A percentile compares a stretch with the other conserved stretches of the same genome.
phyloP scores from a whole-genome alignment of 805 yeast species.

The Candida succiphila region DNA sequence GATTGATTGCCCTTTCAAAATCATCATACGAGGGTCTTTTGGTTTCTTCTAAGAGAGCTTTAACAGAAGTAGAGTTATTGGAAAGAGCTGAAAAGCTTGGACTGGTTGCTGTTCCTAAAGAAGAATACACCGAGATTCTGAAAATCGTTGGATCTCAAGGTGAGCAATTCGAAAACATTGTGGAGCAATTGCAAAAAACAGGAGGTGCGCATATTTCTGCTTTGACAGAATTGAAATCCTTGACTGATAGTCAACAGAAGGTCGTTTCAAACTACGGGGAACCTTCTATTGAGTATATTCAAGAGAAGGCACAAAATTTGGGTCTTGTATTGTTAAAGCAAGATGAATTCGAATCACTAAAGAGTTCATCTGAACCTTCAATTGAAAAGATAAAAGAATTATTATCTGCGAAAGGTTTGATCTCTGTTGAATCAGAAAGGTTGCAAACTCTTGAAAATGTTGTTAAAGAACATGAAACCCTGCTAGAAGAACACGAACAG shows the following conservation, averaged over 20 bases:
- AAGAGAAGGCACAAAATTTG: conserved; percentile 11
- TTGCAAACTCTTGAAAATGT: neutral
- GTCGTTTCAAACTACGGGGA: conserved; percentile 8
- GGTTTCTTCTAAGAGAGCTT: conserved; percentile 17
- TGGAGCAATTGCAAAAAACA: conserved; percentile 4
- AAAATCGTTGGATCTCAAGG: conserved; percentile 10
- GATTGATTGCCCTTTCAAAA: conserved; percentile 16
- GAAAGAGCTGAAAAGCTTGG: conserved; percentile 17
- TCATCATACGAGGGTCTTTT: conserved; percentile 17
- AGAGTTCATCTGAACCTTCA: neutral
- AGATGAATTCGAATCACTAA: neutral
- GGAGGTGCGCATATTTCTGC: conserved; percentile 16
- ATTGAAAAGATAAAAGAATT: neutral
- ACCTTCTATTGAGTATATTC: conserved; percentile 19
- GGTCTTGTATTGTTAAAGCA: conserved; percentile 6
- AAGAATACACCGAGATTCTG: conserved; percentile 11
- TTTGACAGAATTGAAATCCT: conserved; percentile 15
- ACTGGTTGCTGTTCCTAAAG: conserved; percentile 11
- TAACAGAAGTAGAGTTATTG: conserved; percentile 15
- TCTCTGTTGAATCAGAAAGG: too few species aligned
- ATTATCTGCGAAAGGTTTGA: neutral
- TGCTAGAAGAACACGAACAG: too few species aligned
- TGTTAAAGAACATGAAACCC: too few species aligned
- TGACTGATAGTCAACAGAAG: conserved; percentile 12
- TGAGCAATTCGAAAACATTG: conserved; percentile 6